These are phyloP conservation scores for Pyrenophora teres DNA, from an alignment of 2,329 filamentous ascomycete genomes.

Conservation along the genomic window DNA sequence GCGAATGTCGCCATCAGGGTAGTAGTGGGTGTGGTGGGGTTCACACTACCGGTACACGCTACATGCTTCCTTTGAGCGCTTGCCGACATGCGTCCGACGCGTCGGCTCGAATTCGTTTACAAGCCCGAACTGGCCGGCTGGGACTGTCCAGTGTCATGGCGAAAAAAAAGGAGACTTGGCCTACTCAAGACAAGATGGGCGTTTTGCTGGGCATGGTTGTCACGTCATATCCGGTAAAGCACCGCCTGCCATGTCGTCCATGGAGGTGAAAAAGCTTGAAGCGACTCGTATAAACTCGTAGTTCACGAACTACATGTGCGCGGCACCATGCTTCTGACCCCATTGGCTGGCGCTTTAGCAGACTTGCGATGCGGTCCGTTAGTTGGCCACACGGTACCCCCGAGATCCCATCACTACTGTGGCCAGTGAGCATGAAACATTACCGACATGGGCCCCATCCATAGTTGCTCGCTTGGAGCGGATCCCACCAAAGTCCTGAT, in stretches of 20 bases:
- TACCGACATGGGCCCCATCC: constrained; percentile 4
- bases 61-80: not conserved
- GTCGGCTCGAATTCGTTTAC: constrained; percentile 10
- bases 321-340: not conserved
- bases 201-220: constrained; percentile 1
- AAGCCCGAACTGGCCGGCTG: constrained; percentile 4
- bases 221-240: constrained; percentile 1
- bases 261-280: not conserved
- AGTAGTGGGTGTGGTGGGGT: constrained; percentile 4
- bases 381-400: constrained; percentile 9
- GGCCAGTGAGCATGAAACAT: constrained; percentile 7
- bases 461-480: constrained; percentile 9
- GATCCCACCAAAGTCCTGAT: not conserved
- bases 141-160: not conserved
- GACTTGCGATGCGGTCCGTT: constrained; percentile 13
- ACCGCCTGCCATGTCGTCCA: not conserved
- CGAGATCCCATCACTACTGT: constrained; percentile 5
- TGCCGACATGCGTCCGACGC: constrained; percentile 10
- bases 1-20: not conserved
- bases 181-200: constrained; percentile 3
- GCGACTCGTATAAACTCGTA: not conserved
- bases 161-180: constrained; percentile 7
- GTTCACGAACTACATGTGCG: not conserved
- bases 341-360: not conserved
- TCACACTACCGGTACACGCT: too few species aligned